phyloP scores from a whole-genome alignment of 805 yeast species.

The Hyphopichia homilentoma region DNA sequence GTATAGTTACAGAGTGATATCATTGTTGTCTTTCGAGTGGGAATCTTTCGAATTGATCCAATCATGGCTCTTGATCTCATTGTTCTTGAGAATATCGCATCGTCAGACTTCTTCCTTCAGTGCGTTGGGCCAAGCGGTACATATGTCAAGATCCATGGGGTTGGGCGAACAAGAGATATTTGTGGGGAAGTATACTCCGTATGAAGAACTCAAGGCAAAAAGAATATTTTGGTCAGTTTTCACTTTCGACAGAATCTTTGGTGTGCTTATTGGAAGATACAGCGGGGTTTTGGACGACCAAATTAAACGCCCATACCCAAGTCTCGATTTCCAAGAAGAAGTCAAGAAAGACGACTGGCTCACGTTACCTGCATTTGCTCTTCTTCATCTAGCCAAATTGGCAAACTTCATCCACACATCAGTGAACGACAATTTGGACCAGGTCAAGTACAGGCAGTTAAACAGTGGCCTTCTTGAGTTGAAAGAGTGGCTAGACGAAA shows the following conservation, averaged over 20 bases:
- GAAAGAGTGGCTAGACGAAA: conserved; percentile 27
- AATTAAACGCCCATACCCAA: conserved; percentile 30
- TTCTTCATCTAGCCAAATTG: conserved; percentile 41
- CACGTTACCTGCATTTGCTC: conserved; percentile 42
- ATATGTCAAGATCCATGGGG: conserved; percentile 38
- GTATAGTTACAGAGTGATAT: conserved; percentile 28
- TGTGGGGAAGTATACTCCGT: conserved; percentile 22
- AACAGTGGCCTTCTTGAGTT: conserved; percentile 26
- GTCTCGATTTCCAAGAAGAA: conserved; percentile 23
- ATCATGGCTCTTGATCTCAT: conserved; percentile 34
- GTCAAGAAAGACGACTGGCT: conserved; percentile 45
- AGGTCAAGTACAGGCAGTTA: conserved; percentile 26
- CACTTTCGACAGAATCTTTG: conserved; percentile 50
- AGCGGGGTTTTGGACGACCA: conserved; percentile 34
- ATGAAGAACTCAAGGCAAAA: conserved; percentile 44
- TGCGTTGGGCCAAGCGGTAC: conserved; percentile 32
- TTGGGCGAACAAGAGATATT: conserved; percentile 18
- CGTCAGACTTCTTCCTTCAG: conserved; percentile 33
- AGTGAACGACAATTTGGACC: conserved; percentile 19
- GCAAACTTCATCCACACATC: conserved; percentile 34
- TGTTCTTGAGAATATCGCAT: conserved; percentile 35
- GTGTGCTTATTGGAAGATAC: conserved; percentile 50
- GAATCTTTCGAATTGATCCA: conserved; percentile 41
- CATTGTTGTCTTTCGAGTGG: conserved; percentile 37
- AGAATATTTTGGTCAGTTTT: conserved; percentile 56